Base-by-base conservation (phyloP, 2,329 filamentous ascomycete genomes). In the Cladosporium halotolerans region DNA sequence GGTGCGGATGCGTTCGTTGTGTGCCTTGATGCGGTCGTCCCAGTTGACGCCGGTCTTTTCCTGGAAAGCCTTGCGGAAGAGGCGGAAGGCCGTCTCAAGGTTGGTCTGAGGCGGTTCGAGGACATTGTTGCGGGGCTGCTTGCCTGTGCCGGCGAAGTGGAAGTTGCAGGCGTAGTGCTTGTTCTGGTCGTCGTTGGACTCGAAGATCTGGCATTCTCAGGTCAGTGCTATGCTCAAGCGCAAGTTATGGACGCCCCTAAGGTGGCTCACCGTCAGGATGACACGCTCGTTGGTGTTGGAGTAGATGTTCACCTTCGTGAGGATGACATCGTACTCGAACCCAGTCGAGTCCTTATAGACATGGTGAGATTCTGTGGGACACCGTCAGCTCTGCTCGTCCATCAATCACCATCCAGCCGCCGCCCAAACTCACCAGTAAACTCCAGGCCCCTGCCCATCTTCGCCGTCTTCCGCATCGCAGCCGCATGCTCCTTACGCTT, bases 321-420 rank as follows among this genome's bases (percentile, higher is more conserved):
- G 70, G 0, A 76, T 74, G 54, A 88, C 70, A 51, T 83, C 76
- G 69, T 89, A 89, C 3, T 73, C 67, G 65, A 89, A 88, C 45
- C 77, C 79, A 0, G 77, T 78, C 3, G 62, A 52, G 64, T 93
- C 88, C 14, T 68, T 70, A 68, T 86, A 89, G 56, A 87, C 68
- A 55, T 82, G 82, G 62, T 83, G 81, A n/a, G 81, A 72, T 33
- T 75, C 83, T 85, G 54, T 44, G 32, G 40, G 4, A 3, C 1
- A 2, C 36, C 16, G 49, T 54, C 36, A 60, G 53, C 49, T 13
- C 13, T 42, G 14, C 39, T 23, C 40, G 16, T 7, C 9, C 41
- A 14, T 45, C 53, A 54, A 48, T 34, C 33, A 45, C 34, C 16
- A 18, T 18, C 16, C 16, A 18, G 16, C 16, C 16, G 16, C 16